Conservation (phyloP, 2,329 filamentous ascomycete species). For the Pestalotiopsis sp. region DNA sequence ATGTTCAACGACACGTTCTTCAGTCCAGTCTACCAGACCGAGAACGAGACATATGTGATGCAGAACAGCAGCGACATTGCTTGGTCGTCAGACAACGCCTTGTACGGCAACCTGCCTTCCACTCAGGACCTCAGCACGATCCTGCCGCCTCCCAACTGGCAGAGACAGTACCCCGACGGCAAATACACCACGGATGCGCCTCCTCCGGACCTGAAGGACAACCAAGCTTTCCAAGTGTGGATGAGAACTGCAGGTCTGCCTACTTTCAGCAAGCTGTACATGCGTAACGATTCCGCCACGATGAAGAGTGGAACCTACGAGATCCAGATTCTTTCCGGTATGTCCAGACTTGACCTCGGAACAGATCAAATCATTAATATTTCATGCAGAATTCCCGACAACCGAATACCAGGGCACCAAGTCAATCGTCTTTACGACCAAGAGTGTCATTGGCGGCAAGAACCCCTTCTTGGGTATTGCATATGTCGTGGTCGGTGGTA, state of each 20-base stretch:
- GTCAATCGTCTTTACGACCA: constrained; percentile 84
- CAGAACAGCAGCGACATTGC: constrained; percentile 71
- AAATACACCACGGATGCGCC: constrained; percentile 68
- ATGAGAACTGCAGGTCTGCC: constrained; percentile 96
- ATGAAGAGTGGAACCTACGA: constrained; percentile 76
- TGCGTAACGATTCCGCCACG: constrained; percentile 72
- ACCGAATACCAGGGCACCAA: constrained; percentile 82
- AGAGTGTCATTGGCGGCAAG: constrained; percentile 90
- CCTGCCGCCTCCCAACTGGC: constrained; percentile 87
- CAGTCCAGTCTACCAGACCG: constrained; percentile 64
- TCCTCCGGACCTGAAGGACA: constrained; percentile 72
- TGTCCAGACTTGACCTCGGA: constrained; percentile 37
- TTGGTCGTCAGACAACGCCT: constrained; percentile 79
- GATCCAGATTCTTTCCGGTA: constrained; percentile 78
- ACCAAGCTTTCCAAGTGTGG: constrained; percentile 95
- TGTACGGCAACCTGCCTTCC: constrained; percentile 68
- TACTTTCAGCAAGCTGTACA: constrained; percentile 90
- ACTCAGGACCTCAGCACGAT: constrained; percentile 59
- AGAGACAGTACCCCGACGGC: constrained; percentile 65
- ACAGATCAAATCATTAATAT: not conserved
- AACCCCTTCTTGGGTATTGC: constrained; percentile 97
- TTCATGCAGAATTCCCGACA: constrained; percentile 74
- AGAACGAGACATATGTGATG: constrained; percentile 70
- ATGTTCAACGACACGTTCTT: constrained; percentile 92
- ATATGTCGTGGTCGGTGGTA: constrained; percentile 89